These are phyloP conservation scores for Leucoagaricus sp. DNA, from an alignment of 1,284 basidiomycete genomes.

Conservation along the genomic window DNA sequence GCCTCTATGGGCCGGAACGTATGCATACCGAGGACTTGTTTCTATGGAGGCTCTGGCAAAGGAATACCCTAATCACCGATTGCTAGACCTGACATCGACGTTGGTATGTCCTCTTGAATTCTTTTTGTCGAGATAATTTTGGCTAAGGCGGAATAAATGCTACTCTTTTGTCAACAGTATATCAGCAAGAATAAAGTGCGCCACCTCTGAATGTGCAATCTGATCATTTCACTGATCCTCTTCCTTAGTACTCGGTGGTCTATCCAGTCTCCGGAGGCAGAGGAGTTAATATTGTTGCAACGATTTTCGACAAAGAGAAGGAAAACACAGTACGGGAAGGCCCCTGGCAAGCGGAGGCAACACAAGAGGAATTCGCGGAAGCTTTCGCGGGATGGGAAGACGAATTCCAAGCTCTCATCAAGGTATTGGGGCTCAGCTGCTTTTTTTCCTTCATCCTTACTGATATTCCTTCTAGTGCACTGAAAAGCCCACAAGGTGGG, in stretches of 20 bases:
- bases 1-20: constrained; percentile 44
- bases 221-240: neutral
- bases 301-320: constrained; percentile 30
- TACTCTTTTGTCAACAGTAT: constrained; percentile 1
- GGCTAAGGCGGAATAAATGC: neutral
- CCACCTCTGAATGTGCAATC: neutral
- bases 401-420: constrained; percentile 35
- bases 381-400: constrained; percentile 37
- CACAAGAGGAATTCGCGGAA: constrained; percentile 24
- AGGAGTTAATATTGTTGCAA: constrained; percentile 45
- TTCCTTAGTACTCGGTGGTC: constrained; percentile 22
- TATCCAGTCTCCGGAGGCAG: constrained; percentile 45
- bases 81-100: constrained; percentile 30
- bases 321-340: constrained; percentile 34
- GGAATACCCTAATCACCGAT: constrained; percentile 37
- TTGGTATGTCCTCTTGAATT: neutral
- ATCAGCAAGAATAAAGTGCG: constrained; percentile 30
- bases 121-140: neutral
- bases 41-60: constrained; percentile 34
- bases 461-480: constrained; percentile 29
- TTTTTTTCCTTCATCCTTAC: neutral
- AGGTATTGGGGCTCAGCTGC: constrained; percentile 23
- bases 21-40: constrained; percentile 43
- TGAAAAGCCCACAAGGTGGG: constrained; percentile 44
- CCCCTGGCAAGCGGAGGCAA: constrained; percentile 32